phyloP scores from a whole-genome alignment of 768 basidiomycete species.

The Boletus barrowsii region DNA sequence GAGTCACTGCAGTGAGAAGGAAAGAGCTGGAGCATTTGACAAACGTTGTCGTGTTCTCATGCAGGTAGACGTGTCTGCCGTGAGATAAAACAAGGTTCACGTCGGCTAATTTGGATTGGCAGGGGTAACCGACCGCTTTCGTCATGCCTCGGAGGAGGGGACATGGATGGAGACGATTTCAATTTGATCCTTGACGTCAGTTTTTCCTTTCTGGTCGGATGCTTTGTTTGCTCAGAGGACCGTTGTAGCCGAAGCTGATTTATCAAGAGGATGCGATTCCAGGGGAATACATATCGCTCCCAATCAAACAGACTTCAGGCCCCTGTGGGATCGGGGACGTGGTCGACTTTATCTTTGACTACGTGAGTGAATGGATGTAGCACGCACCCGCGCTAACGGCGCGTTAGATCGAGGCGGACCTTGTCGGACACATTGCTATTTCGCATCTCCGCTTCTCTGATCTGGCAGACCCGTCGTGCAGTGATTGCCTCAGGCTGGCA shows the following conservation, averaged over 20 bases:
- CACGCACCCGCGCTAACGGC: background rate
- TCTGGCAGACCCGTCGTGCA: constrained; percentile 31
- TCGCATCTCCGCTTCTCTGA: constrained; percentile 46
- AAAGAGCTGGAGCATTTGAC: constrained; percentile 38
- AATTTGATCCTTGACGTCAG: constrained; percentile 45
- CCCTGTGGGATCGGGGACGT: constrained; percentile 42
- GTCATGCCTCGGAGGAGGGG: constrained; percentile 50
- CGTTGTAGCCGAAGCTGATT: constrained; percentile 29
- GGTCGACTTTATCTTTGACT: constrained; percentile 47
- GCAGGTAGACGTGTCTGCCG: constrained; percentile 30
- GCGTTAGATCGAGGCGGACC: constrained; percentile 36
- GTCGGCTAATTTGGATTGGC: constrained; percentile 6
- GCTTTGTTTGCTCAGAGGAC: constrained; percentile 6
- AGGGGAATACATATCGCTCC: constrained; percentile 39
- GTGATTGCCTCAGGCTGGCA: constrained; percentile 41
- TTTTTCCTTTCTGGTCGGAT: background rate
- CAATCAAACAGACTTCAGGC: constrained; percentile 29
- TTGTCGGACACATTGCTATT: constrained; percentile 41
- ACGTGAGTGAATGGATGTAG: constrained; percentile 27
- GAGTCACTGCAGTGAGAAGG: constrained; percentile 41
- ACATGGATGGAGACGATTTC: constrained; percentile 52
- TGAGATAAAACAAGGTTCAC: background rate
- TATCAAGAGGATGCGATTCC: constrained; percentile 25
- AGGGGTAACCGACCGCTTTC: constrained; percentile 45
- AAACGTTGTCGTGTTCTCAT: constrained; percentile 52